phyloP scores from a whole-genome alignment of 495 filamentous ascomycete genomes.

The Aspergillus coremiiformis region DNA sequence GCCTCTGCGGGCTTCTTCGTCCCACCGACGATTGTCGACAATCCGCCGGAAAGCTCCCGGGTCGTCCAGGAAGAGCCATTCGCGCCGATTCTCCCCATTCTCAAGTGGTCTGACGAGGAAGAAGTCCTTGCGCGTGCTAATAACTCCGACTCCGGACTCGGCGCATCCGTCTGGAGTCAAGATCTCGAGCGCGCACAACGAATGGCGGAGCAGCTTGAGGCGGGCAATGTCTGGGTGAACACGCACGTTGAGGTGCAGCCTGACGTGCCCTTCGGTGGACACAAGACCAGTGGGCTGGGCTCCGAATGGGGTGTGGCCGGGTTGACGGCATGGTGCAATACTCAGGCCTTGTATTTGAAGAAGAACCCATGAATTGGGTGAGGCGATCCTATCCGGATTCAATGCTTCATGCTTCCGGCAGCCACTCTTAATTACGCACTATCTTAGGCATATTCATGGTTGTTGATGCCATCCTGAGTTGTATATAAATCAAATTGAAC shows the following conservation, averaged over 20 bases:
- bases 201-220: conserved; percentile 44
- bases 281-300: conserved; percentile 58
- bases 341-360: conserved; percentile 28
- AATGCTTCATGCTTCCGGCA: neutral
- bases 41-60: conserved; percentile 41
- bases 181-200: conserved; percentile 40
- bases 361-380: neutral
- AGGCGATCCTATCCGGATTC: neutral
- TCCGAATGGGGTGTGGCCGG: conserved; percentile 53
- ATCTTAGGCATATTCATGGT: too few relatives aligned
- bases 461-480: too few relatives aligned
- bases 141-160: conserved; percentile 44
- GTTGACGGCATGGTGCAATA: conserved; percentile 48
- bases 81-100: conserved; percentile 45
- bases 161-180: conserved; percentile 45
- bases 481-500: too few relatives aligned
- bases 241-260: conserved; percentile 36
- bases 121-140: conserved; percentile 50
- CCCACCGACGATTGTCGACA: conserved; percentile 47
- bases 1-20: conserved; percentile 41
- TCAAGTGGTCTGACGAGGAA: conserved; percentile 44
- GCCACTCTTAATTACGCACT: too few relatives aligned
- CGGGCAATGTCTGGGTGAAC: conserved; percentile 52
- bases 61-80: conserved; percentile 40
- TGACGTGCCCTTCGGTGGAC: conserved; percentile 50